phyloP scores from a whole-genome alignment of 257 asterid species.

The Primulina huaijiensis region DNA sequence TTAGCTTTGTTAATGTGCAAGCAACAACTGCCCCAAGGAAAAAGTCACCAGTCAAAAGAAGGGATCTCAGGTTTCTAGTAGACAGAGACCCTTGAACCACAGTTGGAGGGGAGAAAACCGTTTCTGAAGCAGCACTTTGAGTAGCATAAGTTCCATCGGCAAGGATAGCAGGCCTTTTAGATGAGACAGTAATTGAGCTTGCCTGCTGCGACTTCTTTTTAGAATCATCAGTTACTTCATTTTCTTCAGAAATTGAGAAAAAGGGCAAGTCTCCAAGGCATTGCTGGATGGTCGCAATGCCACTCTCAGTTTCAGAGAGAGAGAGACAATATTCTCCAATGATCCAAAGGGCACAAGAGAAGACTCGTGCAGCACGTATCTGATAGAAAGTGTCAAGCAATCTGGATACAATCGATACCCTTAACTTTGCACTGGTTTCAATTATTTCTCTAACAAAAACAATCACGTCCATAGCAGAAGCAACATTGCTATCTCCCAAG shows the following conservation, averaged over 20 bases:
- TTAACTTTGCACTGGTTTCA: conserved; percentile 81
- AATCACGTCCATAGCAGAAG: conserved; percentile 86
- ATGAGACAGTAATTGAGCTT: conserved; percentile 73
- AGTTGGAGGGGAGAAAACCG: conserved; percentile 73
- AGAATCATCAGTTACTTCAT: conserved; percentile 67
- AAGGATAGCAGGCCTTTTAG: conserved; percentile 90
- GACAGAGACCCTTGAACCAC: conserved; percentile 72
- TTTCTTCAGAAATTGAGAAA: conserved; percentile 64
- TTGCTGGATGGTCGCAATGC: conserved; percentile 77
- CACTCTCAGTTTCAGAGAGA: conserved; percentile 89
- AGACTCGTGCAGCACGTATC: conserved; percentile 89
- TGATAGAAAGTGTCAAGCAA: conserved; percentile 88
- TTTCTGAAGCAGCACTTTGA: conserved; percentile 97
- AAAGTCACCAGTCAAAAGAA: conserved; percentile 86
- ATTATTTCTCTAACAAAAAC: conserved; percentile 88
- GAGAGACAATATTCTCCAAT: conserved; percentile 85
- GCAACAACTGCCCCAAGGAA: conserved; percentile 90
- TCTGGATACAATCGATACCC: conserved; percentile 86
- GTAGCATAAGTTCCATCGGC: conserved; percentile 97
- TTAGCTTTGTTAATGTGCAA: conserved; percentile 78
- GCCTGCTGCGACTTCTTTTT: conserved; percentile 74
- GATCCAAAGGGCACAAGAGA: conserved; percentile 95
- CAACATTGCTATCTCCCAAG: conserved; percentile 91
- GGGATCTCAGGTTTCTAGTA: conserved; percentile 79
- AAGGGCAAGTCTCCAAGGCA: conserved; percentile 93